Evolutionary conservation across 2,329 filamentous ascomycete species (phyloP).

Genomic region (Ploettnerulaceae sp.): DNA sequence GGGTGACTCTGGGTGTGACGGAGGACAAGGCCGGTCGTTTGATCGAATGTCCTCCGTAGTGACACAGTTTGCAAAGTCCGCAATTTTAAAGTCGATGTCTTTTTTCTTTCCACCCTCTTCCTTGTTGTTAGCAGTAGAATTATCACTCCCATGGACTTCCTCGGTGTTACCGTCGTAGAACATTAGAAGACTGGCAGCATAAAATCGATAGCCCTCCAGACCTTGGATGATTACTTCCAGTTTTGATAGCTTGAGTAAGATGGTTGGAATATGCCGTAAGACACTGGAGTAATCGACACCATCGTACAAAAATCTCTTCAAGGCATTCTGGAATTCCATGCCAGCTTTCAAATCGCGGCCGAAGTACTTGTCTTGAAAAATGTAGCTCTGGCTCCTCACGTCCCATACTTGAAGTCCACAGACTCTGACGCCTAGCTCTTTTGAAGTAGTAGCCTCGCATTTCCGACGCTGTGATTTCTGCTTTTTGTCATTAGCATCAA

Average conservation of each 20-base stretch:
- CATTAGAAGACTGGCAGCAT: slow-evolving; percentile 90
- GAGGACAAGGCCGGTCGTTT: slow-evolving; percentile 65
- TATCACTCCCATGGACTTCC: slow-evolving; percentile 43
- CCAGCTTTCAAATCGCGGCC: slow-evolving; percentile 85
- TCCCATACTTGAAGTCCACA: slow-evolving; percentile 98
- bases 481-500: slow-evolving; percentile 89
- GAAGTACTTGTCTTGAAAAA: slow-evolving; percentile 99
- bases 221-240: slow-evolving; percentile 78
- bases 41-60: slow-evolving; percentile 71
- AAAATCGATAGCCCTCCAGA: slow-evolving; percentile 85
- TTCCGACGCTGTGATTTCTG: slow-evolving; percentile 89
- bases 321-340: slow-evolving; percentile 78
- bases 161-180: slow-evolving; percentile 84
- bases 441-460: slow-evolving; percentile 86
- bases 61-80: slow-evolving; percentile 97
- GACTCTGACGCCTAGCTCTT: slow-evolving; percentile 83
- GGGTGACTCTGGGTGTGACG: slow-evolving; percentile 71
- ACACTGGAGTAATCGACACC: slow-evolving; percentile 78
- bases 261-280: slow-evolving; percentile 78
- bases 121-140: slow-evolving; percentile 36
- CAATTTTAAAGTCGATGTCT: slow-evolving; percentile 89
- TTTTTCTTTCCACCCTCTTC: slow-evolving; percentile 36
- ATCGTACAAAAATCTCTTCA: slow-evolving; percentile 88
- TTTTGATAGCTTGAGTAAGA: slow-evolving; percentile 76
- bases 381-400: slow-evolving; percentile 71